Conservation (phyloP, 164 flowering plant species). For the Nelumbo lutea region DNA sequence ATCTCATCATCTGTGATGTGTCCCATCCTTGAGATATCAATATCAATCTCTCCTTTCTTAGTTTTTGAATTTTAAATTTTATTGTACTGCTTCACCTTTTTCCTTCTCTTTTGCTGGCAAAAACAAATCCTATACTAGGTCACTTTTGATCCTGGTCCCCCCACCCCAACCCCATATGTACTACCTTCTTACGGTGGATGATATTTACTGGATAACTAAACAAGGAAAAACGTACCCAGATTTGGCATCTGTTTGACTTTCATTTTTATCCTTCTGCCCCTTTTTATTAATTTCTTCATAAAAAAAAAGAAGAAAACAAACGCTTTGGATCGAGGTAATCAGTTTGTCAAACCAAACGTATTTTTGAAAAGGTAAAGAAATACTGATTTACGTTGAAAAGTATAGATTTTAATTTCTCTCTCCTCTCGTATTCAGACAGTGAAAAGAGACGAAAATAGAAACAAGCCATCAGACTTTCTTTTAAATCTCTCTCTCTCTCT, state of each 20-base stretch:
- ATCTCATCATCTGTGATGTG: too few relatives aligned
- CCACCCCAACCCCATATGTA: too few relatives aligned
- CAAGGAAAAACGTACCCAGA: background rate
- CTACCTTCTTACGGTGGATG: too few relatives aligned
- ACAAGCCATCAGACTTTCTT: background rate
- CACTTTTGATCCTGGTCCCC: too few relatives aligned
- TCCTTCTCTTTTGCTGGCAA: too few relatives aligned
- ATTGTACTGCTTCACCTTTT: too few relatives aligned
- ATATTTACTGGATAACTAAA: conserved; percentile 6
- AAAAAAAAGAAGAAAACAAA: background rate
- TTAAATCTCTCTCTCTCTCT: background rate
- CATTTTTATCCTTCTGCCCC: too few relatives aligned
- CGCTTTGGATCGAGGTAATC: conserved; percentile 5
- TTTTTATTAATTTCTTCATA: background rate
- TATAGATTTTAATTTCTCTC: background rate
- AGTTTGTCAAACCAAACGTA: background rate
- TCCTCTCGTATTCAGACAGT: background rate
- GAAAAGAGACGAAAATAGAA: background rate
- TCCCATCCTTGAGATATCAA: too few relatives aligned
- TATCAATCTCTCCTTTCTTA: too few relatives aligned
- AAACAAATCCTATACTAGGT: too few relatives aligned
- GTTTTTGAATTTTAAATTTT: too few relatives aligned
- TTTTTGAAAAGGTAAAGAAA: too few relatives aligned
- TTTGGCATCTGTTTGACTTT: conserved; percentile 5
- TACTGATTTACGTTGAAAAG: background rate